A percentile compares a stretch with the other conserved stretches of the same genome.
Conservation (phyloP, 805 yeast genomes). For the Metschnikowia koreensis region DNA sequence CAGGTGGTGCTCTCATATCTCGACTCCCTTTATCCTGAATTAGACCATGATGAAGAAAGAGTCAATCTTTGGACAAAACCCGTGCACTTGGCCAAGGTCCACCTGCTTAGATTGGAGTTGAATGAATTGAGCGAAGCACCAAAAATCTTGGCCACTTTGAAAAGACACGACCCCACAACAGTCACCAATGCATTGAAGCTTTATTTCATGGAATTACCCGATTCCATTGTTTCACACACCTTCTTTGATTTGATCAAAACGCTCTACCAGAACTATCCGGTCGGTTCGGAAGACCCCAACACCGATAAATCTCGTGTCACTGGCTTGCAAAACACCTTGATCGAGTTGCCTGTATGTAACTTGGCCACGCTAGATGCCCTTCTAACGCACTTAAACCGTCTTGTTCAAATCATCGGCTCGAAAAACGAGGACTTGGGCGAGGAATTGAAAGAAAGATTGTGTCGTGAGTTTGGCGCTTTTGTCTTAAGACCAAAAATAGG, state of each 20-base stretch:
- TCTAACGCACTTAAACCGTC: slow-evolving; percentile 69
- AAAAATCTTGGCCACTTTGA: slow-evolving; percentile 34
- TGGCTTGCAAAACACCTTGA: slow-evolving; percentile 64
- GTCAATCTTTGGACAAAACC: slow-evolving; percentile 67
- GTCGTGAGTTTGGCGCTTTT: slow-evolving; percentile 65
- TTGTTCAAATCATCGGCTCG: slow-evolving; percentile 49
- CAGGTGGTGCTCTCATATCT: slow-evolving; percentile 62
- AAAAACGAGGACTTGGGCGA: slow-evolving; percentile 35
- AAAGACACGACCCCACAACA: slow-evolving; percentile 49
- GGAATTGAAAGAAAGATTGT: slow-evolving; percentile 46
- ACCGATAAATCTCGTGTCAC: slow-evolving; percentile 42
- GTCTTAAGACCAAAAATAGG: slow-evolving; percentile 49
- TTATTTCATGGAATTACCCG: slow-evolving; percentile 77
- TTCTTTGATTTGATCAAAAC: slow-evolving; percentile 67
- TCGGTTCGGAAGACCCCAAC: slow-evolving; percentile 23
- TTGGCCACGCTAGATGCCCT: slow-evolving; percentile 79
- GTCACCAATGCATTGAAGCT: slow-evolving; percentile 69
- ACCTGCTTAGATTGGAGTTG: slow-evolving; percentile 55
- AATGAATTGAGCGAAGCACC: slow-evolving; percentile 35
- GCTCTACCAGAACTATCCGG: slow-evolving; percentile 49
- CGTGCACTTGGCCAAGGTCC: slow-evolving; percentile 59
- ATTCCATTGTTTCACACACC: slow-evolving; percentile 63
- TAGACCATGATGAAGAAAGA: slow-evolving; percentile 67
- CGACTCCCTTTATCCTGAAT: slow-evolving; percentile 68
- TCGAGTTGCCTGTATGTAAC: slow-evolving; percentile 66